Conservation (phyloP, 805 yeast species). For the Suhomyces faveliae region DNA sequence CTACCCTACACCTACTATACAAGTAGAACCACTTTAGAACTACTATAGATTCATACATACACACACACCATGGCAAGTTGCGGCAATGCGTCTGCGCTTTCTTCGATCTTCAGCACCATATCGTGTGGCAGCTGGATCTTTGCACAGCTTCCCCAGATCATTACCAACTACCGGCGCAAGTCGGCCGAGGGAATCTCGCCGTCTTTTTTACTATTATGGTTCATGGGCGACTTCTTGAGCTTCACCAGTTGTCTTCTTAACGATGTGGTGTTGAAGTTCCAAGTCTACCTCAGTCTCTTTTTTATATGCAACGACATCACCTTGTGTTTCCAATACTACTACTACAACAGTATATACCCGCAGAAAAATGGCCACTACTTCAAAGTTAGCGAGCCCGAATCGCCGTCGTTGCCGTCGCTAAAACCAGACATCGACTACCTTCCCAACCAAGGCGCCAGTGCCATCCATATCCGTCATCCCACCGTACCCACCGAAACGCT, state of each 20-base stretch:
- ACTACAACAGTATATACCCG: slow-evolving; percentile 40
- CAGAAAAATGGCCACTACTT: slow-evolving; percentile 10
- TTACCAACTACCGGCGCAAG: slow-evolving; percentile 53
- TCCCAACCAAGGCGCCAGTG: slow-evolving; percentile 6
- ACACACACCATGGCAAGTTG: background rate
- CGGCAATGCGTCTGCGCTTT: slow-evolving; percentile 4
- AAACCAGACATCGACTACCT: slow-evolving; percentile 2
- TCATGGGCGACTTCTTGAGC: slow-evolving; percentile 49
- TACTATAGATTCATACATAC: no score
- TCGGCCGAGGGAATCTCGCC: slow-evolving; percentile 69
- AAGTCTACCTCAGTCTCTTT: slow-evolving; percentile 38
- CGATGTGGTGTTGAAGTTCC: slow-evolving; percentile 38
- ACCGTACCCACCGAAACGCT: background rate
- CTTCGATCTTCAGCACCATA: slow-evolving; percentile 17
- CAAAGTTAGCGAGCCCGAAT: background rate
- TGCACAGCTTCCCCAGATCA: slow-evolving; percentile 73
- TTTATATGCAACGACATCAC: slow-evolving; percentile 39
- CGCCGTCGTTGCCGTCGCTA: background rate
- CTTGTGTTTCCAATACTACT: slow-evolving; percentile 41
- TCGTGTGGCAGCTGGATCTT: slow-evolving; percentile 65
- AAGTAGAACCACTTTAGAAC: background rate
- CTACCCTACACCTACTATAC: background rate
- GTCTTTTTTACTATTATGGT: slow-evolving; percentile 61
- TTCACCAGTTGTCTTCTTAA: slow-evolving; percentile 39
- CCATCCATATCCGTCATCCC: slow-evolving; percentile 14